Evolutionary conservation across 768 basidiomycete species (phyloP).

Genomic region (Clathrus columnatus): DNA sequence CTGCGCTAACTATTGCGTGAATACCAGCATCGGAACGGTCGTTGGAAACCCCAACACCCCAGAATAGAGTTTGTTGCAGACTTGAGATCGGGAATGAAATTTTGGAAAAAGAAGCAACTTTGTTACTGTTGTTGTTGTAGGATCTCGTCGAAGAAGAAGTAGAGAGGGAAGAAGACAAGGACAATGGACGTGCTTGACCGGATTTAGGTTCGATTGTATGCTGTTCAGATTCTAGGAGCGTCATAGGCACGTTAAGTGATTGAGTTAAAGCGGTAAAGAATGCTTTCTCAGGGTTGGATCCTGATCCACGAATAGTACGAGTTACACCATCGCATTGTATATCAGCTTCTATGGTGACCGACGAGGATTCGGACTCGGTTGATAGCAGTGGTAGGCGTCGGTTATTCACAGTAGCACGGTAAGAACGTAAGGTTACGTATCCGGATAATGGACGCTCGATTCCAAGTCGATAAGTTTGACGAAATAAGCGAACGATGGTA

Average conservation of each 20-base stretch:
- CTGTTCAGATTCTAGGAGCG: slow-evolving; percentile 85
- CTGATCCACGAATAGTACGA: slow-evolving; percentile 80
- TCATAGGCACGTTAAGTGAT: slow-evolving; percentile 73
- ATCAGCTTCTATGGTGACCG: slow-evolving; percentile 72
- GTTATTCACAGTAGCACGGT: slow-evolving; percentile 13
- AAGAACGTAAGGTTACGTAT: slow-evolving; percentile 34
- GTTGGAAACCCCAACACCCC: slow-evolving; percentile 6
- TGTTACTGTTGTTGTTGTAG: not conserved
- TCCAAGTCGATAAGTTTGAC: slow-evolving; percentile 72
- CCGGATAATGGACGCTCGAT: slow-evolving; percentile 72
- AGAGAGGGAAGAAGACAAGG: not conserved
- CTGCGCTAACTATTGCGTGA: slow-evolving; percentile 11
- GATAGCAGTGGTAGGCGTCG: slow-evolving; percentile 27
- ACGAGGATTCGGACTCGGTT: slow-evolving; percentile 24
- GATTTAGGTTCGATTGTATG: slow-evolving; percentile 55
- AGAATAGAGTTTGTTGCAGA: not conserved
- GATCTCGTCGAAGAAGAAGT: not conserved
- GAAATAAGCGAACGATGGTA: slow-evolving; percentile 89
- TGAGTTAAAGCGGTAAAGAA: slow-evolving; percentile 79
- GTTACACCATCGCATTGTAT: slow-evolving; percentile 76
- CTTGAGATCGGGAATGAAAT: not conserved
- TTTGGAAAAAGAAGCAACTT: not conserved
- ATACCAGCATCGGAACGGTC: not conserved
- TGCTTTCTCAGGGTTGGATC: slow-evolving; percentile 92
- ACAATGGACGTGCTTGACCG: not conserved